Evolutionary conservation across 331 rosid genomes (phyloP).

Genomic region (Dryas integrifolia): DNA sequence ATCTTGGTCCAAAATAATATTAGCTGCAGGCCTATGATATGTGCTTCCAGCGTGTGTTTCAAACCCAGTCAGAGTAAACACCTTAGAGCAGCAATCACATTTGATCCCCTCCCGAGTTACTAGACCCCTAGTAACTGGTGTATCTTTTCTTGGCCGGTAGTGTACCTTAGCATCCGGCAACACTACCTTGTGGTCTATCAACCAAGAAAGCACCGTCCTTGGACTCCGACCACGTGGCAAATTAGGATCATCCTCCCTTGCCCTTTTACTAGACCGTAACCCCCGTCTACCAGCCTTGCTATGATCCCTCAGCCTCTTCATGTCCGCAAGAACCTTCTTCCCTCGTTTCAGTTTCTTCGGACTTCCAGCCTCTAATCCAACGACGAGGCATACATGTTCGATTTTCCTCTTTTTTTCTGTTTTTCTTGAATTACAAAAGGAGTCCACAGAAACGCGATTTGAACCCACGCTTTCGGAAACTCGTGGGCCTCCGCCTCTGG

Average conservation of each 20-base stretch:
- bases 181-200: constrained; percentile 40
- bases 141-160: constrained; percentile 21
- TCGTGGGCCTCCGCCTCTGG: background rate
- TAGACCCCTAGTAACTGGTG: constrained; percentile 32
- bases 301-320: background rate
- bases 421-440: background rate
- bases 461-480: constrained; percentile 4
- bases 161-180: constrained; percentile 22
- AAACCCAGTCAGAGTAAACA: constrained; percentile 39
- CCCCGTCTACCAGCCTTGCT: background rate
- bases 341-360: background rate
- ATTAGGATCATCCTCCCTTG: background rate
- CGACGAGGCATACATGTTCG: too few species aligned
- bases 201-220: constrained; percentile 29
- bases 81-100: constrained; percentile 53
- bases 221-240: constrained; percentile 9
- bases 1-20: constrained; percentile 47
- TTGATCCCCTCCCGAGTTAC: constrained; percentile 40
- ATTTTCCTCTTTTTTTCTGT: background rate
- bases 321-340: constrained; percentile 8
- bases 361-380: background rate
- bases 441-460: background rate
- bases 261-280: background rate
- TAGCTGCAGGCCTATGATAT: constrained; percentile 56
- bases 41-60: constrained; percentile 62